A percentile compares a stretch with the other conserved stretches of the same genome.
Evolutionary conservation across 805 yeast species (phyloP).

Genomic region (Wickerhamiella occidentalis): DNA sequence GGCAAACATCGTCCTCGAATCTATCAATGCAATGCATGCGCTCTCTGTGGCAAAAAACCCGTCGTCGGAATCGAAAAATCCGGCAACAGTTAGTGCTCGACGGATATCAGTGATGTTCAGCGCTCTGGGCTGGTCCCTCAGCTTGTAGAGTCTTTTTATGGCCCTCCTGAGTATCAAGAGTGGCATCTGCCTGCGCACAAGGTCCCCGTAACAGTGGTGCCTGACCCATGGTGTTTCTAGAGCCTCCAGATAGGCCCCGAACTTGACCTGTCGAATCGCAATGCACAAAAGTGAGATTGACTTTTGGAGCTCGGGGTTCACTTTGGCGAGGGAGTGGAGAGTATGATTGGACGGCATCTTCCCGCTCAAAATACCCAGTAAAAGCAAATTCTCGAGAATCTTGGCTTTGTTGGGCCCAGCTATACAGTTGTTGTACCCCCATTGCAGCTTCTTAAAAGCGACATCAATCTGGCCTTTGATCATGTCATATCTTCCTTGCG

Average conservation of each 20-base stretch:
- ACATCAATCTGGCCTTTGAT: slow-evolving; percentile 12
- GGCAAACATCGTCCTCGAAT: slow-evolving; percentile 29
- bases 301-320: slow-evolving; percentile 22
- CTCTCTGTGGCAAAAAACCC: slow-evolving; percentile 25
- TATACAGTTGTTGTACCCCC: slow-evolving; percentile 39
- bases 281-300: slow-evolving; percentile 32
- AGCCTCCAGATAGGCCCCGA: slow-evolving; percentile 28
- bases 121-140: slow-evolving; percentile 10
- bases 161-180: slow-evolving; percentile 25
- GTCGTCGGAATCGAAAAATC: slow-evolving; percentile 7
- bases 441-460: slow-evolving; percentile 35
- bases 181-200: slow-evolving; percentile 23
- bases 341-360: slow-evolving; percentile 31
- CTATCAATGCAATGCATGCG: slow-evolving; percentile 26
- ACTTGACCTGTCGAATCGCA: slow-evolving; percentile 36
- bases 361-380: slow-evolving; percentile 45
- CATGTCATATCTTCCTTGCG: slow-evolving; percentile 29
- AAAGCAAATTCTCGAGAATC: slow-evolving; percentile 39
- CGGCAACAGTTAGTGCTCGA: slow-evolving; percentile 12
- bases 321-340: slow-evolving; percentile 22
- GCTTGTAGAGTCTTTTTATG: slow-evolving; percentile 17
- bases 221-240: slow-evolving; percentile 24
- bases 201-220: slow-evolving; percentile 20
- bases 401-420: slow-evolving; percentile 29
- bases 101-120: slow-evolving; percentile 14